Evolutionary conservation across 306 rosid genomes (phyloP), one percentile per base, ranked within the genome.

Genomic region (Cotoneaster glaucophyllus): DNA sequence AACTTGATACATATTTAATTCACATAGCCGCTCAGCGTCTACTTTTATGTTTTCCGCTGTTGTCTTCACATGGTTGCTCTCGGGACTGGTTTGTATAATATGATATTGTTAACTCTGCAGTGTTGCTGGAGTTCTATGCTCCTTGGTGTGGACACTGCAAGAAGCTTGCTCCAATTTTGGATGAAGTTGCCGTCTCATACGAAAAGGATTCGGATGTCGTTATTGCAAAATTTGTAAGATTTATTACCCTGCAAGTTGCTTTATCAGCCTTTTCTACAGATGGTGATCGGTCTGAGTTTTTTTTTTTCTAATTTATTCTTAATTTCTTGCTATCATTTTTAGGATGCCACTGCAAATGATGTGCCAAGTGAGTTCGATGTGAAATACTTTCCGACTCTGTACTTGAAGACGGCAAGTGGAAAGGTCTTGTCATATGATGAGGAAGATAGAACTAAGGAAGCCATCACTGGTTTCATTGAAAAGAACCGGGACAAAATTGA

Each of bases 61-160:
- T 70, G 39, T 64, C 7, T 76, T 75, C 37, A 41, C 67, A 14
- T 54, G 26, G n/a, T 62, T 57, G 9, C 31, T 66, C 53, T 14
- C 6, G 8, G 53, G 53, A 13, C 15, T 48, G 52, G 53, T 34
- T 68, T 22, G 64, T 61, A 31, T 71, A 61, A 67, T 41, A n/a
- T 71, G 52, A 62, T 28, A 69, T 58, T 37, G n/a, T 71, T 74
- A 44, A 58, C 69, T 39, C 9, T 83, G 77, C 96, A 96, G 98
- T 96, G 79, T 81, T 96, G 72, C 63, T 96, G 0, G 99, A 92
- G 83, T 92, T 96, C 64, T 96, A 96, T 82, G 95, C 99, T 73
- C 99, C 99, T 13, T 90, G 98, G 98, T 96, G 99, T 45, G 93
- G 97, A 44, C 98, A 92, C 65, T 96, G 99, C 93, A 96, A 96